Percentiles rank a stretch among this genome's conserved stretches.
Evolutionary conservation across 148 eudicot species (phyloP).

Genomic region (Rhododendron vialii): DNA sequence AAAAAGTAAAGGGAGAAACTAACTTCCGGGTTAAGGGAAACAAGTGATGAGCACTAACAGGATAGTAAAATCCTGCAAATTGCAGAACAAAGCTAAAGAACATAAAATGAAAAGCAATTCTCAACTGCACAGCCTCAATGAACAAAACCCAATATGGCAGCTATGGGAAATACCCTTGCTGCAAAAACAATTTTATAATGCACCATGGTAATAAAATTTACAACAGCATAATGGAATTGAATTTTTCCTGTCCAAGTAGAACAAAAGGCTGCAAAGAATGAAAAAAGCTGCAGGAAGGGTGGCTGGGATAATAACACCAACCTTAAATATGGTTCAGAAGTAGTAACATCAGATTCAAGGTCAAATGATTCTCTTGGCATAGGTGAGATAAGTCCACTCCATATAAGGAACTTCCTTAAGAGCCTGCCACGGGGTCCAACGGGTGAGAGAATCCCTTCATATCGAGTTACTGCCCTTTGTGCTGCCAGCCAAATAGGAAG

Average conservation of each 20-base stretch:
- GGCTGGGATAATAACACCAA: slow-evolving; percentile 20
- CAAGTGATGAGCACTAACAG: background rate
- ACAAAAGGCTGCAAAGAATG: background rate
- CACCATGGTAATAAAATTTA: background rate
- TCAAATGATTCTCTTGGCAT: slow-evolving; percentile 42
- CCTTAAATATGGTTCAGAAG: slow-evolving; percentile 67
- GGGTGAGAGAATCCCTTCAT: slow-evolving; percentile 82
- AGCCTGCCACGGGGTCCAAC: slow-evolving; percentile 87
- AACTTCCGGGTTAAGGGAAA: background rate
- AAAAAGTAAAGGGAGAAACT: background rate
- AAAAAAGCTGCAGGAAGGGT: background rate
- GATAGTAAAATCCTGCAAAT: background rate
- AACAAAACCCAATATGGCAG: background rate
- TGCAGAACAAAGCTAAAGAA: background rate
- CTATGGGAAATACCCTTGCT: background rate
- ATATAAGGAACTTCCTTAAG: slow-evolving; percentile 58
- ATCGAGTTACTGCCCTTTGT: slow-evolving; percentile 84
- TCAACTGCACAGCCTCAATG: background rate
- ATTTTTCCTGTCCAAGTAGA: background rate
- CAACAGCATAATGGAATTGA: background rate
- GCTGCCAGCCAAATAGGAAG: slow-evolving; percentile 88
- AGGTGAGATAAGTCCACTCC: slow-evolving; percentile 63
- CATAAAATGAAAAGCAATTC: background rate
- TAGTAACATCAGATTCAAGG: slow-evolving; percentile 33
- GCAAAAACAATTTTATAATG: background rate